A percentile compares a stretch with the other conserved stretches of the same genome.
These are phyloP conservation scores for Lactarius hatsudake DNA, from an alignment of 768 basidiomycete species.

Conservation along the genomic window DNA sequence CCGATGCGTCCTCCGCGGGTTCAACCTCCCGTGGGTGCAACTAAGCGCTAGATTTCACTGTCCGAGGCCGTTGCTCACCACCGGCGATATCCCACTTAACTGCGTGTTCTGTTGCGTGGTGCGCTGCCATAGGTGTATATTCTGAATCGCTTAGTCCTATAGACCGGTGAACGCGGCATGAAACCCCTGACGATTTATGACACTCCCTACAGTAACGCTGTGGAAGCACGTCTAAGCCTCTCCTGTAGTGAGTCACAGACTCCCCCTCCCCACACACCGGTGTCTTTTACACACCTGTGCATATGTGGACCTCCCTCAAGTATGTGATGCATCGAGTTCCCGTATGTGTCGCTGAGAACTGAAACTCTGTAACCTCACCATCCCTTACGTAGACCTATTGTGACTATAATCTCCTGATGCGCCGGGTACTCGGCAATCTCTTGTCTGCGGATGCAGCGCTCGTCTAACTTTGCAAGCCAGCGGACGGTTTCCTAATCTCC, in stretches of 20 bases:
- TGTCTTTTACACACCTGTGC: neutral
- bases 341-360: neutral
- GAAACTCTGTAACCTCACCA: neutral
- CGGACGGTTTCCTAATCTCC: neutral
- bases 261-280: neutral
- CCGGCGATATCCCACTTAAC: neutral
- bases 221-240: neutral
- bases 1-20: neutral
- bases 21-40: neutral
- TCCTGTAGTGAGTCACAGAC: neutral
- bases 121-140: neutral
- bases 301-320: neutral
- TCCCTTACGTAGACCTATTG: neutral
- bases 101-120: neutral
- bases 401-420: neutral
- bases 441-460: neutral
- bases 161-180: conserved; percentile 7
- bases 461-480: neutral
- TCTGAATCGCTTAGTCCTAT: neutral
- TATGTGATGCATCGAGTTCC: neutral
- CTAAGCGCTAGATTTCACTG: neutral
- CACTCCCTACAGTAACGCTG: neutral
- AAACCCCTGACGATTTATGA: neutral
- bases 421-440: neutral
- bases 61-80: neutral